Evolutionary conservation across 208 protist species (phyloP).

Genomic region (Trypanosomatidae sp.): DNA sequence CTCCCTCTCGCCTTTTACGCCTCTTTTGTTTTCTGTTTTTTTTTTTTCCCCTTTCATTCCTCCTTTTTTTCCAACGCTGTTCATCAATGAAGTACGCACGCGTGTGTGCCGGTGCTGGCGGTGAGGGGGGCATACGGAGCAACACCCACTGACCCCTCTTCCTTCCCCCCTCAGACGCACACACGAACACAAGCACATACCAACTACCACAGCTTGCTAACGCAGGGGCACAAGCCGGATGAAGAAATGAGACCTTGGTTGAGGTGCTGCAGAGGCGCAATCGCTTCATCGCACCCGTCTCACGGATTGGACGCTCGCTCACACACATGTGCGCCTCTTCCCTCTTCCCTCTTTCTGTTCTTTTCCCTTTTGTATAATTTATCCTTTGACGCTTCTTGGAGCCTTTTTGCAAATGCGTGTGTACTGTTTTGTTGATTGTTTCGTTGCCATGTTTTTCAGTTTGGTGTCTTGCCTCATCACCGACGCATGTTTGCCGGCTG

Average conservation of each 20-base stretch:
- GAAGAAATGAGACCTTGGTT: neutral
- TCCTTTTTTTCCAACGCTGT: neutral
- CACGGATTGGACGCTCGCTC: neutral
- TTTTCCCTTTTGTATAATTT: neutral
- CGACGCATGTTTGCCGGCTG: neutral
- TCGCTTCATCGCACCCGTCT: neutral
- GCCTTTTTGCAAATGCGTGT: neutral
- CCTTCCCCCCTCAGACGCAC: neutral
- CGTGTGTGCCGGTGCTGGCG: neutral
- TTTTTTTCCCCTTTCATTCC: neutral
- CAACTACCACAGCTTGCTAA: neutral
- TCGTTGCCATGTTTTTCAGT: neutral
- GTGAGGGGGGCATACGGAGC: neutral
- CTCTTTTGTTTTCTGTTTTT: neutral
- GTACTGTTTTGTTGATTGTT: no score
- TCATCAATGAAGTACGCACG: neutral
- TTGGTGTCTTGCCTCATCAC: neutral
- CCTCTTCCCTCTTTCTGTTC: neutral
- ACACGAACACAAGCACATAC: neutral
- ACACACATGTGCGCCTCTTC: neutral
- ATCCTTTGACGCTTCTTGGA: neutral
- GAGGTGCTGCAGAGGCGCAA: neutral
- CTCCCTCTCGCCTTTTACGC: neutral
- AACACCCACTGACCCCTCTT: neutral
- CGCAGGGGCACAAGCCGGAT: no score